Evolutionary conservation across 257 asterid genomes (phyloP), one percentile per base, ranked within the genome.

Genomic region (Fraxinus pennsylvanica): DNA sequence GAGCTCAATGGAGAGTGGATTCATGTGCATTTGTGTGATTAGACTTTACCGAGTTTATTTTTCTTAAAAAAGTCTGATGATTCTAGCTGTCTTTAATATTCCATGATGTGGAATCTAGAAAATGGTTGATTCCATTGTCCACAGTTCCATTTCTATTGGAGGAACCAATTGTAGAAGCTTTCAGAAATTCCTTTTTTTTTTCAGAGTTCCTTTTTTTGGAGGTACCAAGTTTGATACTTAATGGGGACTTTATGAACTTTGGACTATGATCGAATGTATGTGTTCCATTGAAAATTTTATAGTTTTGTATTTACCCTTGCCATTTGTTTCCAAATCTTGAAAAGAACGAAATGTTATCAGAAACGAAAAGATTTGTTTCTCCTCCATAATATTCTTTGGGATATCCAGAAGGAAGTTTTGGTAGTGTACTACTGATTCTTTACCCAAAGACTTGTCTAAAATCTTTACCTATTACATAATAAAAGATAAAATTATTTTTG

Each of bases 361-460:
- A 45, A 45, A 45, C 0, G 43, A 6, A 39, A n/a, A 15, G 74
- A 41, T 71, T 39, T 72, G 63, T 72, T 45, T 72, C 39, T 45
- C 22, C 25, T 25, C 25, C 33, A 30, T 30, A 72, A 25, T 72
- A 12, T 27, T 45, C 39, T 13, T 72, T 27, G 25, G 41, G 66
- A n/a, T 13, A 45, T 47, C 41, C 13, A 12, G 63, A 32, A 30
- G 33, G 33, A 30, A 30, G 33, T 30, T 30, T 30, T 30, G 33
- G 33, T 30, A 30, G 33, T 30, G 33, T 30, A 2, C 3, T 30
- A 30, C 33, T 30, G 33, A 30, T 68, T 69, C 57, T 68, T 77
- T 77, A 27, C 74, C 52, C 17, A 33, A 47, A 32, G 47, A 68
- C 57, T 66, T 68, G 41, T 77, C 39, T 36, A 36, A 57, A 9